These are phyloP conservation scores for Cicer cuneatum DNA, from an alignment of 306 rosid genomes.

Conservation along the genomic window DNA sequence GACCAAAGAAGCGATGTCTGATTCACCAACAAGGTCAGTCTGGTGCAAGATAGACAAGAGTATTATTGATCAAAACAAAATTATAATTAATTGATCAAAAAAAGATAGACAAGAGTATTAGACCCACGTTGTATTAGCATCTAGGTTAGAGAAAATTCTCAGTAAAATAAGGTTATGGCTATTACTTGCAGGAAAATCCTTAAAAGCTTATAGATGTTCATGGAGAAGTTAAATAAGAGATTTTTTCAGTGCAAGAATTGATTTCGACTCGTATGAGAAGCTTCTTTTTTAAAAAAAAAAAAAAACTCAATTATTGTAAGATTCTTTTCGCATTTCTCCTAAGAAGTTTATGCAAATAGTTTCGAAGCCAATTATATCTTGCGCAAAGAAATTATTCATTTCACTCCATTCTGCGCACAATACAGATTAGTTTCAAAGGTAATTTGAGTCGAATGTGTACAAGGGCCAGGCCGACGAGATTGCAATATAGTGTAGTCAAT, in stretches of 20 bases:
- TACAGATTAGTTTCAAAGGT: neutral
- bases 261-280: neutral
- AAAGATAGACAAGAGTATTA: slow-evolving; percentile 22
- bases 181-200: neutral
- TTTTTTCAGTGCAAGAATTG: neutral
- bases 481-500: neutral
- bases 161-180: slow-evolving; percentile 14
- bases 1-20: slow-evolving; percentile 73
- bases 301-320: neutral
- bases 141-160: neutral
- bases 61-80: neutral
- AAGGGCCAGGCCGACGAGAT: neutral
- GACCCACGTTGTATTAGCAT: neutral
- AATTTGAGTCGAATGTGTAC: neutral
- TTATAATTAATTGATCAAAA: too few relatives aligned
- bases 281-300: neutral
- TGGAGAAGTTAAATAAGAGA: slow-evolving; percentile 13
- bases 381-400: neutral
- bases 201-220: neutral
- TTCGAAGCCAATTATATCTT: neutral
- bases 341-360: neutral
- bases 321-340: neutral
- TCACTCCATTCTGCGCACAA: neutral
- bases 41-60: slow-evolving; percentile 47
- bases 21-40: slow-evolving; percentile 93